A percentile compares a stretch with the other conserved stretches of the same genome.
Evolutionary conservation across 129 eudicot genomes (phyloP).

Genomic region (Artemisia annua): DNA sequence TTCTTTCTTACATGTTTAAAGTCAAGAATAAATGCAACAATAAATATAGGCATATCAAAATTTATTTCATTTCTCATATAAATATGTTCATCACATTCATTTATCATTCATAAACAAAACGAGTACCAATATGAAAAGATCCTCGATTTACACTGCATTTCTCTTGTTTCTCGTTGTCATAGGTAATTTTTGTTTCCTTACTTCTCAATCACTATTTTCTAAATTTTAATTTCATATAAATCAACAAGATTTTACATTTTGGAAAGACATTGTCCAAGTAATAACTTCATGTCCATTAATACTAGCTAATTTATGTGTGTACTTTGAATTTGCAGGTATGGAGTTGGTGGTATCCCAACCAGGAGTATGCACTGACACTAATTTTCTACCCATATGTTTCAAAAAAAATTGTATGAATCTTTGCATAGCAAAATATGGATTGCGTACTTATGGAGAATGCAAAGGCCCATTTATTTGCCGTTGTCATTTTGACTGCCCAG

Average conservation of each 20-base stretch:
- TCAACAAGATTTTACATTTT: neutral
- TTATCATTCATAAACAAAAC: neutral
- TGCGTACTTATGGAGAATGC: neutral
- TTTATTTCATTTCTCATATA: neutral
- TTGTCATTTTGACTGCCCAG: slow-evolving; percentile 7
- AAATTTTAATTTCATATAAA: neutral
- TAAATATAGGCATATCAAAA: too few relatives aligned
- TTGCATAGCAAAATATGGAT: neutral
- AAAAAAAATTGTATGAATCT: neutral
- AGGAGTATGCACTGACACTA: neutral
- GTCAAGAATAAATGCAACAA: too few relatives aligned
- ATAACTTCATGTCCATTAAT: neutral
- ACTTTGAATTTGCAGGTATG: neutral
- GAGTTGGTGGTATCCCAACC: neutral
- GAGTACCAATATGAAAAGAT: neutral
- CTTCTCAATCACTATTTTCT: neutral
- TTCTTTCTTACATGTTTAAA: too few relatives aligned
- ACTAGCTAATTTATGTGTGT: too few relatives aligned
- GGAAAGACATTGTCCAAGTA: neutral
- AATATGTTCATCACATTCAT: neutral
- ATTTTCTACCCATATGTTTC: neutral
- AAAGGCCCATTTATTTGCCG: neutral
- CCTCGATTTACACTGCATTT: neutral
- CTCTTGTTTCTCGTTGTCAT: neutral
- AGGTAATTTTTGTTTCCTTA: neutral